These are phyloP conservation scores for Westerdykella sp. DNA, from an alignment of 2,329 filamentous ascomycete species.

Conservation along the genomic window DNA sequence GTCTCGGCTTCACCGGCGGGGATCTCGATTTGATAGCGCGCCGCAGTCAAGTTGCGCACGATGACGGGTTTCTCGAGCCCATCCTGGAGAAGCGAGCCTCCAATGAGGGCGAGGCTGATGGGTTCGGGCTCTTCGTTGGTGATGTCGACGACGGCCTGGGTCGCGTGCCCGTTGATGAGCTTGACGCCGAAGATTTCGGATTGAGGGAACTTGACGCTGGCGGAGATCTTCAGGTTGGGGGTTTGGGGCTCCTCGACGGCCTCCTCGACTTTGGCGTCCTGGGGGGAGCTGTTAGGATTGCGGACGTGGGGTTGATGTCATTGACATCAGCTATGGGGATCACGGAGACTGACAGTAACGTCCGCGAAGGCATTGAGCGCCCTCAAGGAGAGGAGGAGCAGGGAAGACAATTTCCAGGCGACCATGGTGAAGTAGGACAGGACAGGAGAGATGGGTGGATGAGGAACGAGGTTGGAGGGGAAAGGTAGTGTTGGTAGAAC, in stretches of 20 bases:
- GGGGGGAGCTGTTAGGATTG: slow-evolving; percentile 14
- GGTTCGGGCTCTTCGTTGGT: slow-evolving; percentile 74
- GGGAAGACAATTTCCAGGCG: slow-evolving; percentile 63
- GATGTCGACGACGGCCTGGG: slow-evolving; percentile 74
- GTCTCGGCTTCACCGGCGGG: slow-evolving; percentile 69
- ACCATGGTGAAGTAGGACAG: slow-evolving; percentile 51
- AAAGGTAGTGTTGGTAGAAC: slow-evolving; percentile 19
- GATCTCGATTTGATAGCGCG: slow-evolving; percentile 67
- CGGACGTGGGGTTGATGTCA: slow-evolving; percentile 23
- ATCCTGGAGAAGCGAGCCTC: slow-evolving; percentile 64
- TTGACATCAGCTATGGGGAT: slow-evolving; percentile 18
- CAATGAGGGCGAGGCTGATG: slow-evolving; percentile 68
- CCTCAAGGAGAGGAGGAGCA: slow-evolving; percentile 66
- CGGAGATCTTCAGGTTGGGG: slow-evolving; percentile 51
- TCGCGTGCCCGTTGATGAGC: slow-evolving; percentile 86
- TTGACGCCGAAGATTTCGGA: slow-evolving; percentile 88
- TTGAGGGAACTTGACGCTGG: slow-evolving; percentile 55
- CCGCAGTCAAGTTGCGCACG: slow-evolving; percentile 77
- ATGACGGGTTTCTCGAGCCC: slow-evolving; percentile 51
- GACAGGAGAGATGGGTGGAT: slow-evolving; percentile 1
- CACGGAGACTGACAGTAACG: slow-evolving; percentile 48
- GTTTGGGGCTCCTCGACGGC: slow-evolving; percentile 58
- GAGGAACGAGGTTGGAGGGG: slow-evolving; percentile 10
- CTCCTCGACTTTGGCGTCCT: slow-evolving; percentile 30
- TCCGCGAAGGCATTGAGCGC: slow-evolving; percentile 60